These are phyloP conservation scores for Effrenium voratum DNA, from an alignment of 73 alveolate species.

Conservation along the genomic window DNA sequence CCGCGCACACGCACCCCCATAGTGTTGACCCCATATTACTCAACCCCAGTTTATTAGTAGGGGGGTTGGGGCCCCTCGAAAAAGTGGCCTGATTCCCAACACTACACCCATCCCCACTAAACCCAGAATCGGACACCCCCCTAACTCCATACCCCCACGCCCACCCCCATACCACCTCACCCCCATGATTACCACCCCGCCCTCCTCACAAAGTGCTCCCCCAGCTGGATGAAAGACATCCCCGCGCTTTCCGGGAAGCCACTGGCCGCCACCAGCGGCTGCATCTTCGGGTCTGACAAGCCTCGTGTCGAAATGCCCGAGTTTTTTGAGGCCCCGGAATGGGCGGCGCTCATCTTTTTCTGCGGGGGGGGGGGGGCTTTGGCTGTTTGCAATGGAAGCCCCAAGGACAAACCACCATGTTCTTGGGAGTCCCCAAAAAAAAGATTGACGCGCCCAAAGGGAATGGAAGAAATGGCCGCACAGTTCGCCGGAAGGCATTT, in stretches of 20 bases:
- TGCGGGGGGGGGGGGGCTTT: neutral
- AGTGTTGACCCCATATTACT: no score
- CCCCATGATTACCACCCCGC: neutral
- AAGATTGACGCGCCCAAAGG: no score
- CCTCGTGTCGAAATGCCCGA: neutral
- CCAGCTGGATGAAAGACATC: conserved; percentile 10
- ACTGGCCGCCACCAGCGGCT: neutral
- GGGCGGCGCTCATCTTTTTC: neutral
- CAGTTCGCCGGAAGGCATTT: no score
- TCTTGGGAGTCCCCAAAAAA: neutral
- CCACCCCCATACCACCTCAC: neutral
- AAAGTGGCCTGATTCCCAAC: no score
- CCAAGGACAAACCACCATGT: neutral
- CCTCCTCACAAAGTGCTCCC: conserved; percentile 35
- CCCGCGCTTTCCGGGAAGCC: conserved; percentile 15
- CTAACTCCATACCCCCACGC: no score
- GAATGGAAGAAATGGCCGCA: no score
- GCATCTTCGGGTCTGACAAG: conserved; percentile 45
- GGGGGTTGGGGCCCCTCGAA: no score
- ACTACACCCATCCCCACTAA: no score
- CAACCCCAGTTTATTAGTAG: no score
- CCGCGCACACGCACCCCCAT: no score
- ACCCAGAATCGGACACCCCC: no score
- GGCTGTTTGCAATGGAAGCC: neutral
- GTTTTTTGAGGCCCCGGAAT: neutral